Base-by-base conservation (phyloP, 75 land plant species). In the Cupressus sempervirens region DNA sequence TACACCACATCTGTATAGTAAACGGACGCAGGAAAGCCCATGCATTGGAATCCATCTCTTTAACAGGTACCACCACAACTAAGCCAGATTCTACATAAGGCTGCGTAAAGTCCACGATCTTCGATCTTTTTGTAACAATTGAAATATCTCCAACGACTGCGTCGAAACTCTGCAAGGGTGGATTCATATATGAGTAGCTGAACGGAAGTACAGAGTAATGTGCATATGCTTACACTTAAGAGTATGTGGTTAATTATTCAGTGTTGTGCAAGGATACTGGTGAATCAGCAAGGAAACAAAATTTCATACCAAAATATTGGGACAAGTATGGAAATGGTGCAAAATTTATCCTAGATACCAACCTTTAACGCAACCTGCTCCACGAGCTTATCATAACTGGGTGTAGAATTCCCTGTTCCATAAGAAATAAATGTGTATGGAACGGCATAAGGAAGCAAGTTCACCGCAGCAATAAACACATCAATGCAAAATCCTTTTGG, bases 401-500 rank as follows among this genome's bases (percentile, higher is more conserved):
- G 96, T 83, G 91, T 93, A 5, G 86, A 84, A 11, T 20, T 53
- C 20, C 93, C 93, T 52, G 91, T 82, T 48, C 94, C 94, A 84
- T 88, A 88, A 46, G 82, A 84, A 30, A 50, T 79, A 85, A 93
- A 93, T 72, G 3, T 77, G 85, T 85, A 79, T 65, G 87, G 92
- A 83, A 94, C 87, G 30, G 88, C 77, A 85, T 93, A 93, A 9
- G 91, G 92, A 76, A 90, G 80, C 40, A 88, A 75, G 20, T 88
- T 89, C 48, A 84, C 14, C 11, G 93, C 92, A 79, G 91, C 93
- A 16, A 75, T 41, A 86, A 94, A 94, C 46, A 94, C 91, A 86
- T 93, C 92, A 50, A 92, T 91, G 81, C 94, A 92, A 82, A 90
- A 94, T 74, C 96, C 96, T 52, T 82, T 48, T 2, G 88, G 75